These are phyloP conservation scores for Hippophae rhamnoides DNA, from an alignment of 306 rosid species.

Conservation along the genomic window DNA sequence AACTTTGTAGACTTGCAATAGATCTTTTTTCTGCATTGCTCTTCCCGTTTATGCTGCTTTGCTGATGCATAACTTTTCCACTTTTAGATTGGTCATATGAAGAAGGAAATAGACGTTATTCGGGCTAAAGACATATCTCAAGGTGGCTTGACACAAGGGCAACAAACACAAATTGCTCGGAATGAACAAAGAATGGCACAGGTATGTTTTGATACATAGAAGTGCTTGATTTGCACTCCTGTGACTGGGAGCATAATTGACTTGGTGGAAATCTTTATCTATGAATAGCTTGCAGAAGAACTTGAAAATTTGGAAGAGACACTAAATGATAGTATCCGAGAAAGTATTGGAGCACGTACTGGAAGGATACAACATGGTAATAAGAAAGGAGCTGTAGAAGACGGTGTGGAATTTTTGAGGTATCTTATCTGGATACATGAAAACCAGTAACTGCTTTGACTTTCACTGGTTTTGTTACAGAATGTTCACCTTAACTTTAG, in stretches of 20 bases:
- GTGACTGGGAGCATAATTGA: not conserved
- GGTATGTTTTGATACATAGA: conserved; percentile 33
- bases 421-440: conserved; percentile 12
- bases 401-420: conserved; percentile 71
- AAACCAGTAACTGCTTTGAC: not conserved
- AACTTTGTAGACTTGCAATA: conserved; percentile 1
- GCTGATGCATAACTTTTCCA: conserved; percentile 8
- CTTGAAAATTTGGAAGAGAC: conserved; percentile 97
- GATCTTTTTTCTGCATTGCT: not conserved
- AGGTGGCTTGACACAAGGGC: conserved; percentile 97
- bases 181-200: conserved; percentile 86
- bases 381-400: conserved; percentile 66
- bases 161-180: conserved; percentile 92
- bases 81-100: conserved; percentile 80
- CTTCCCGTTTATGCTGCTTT: not conserved
- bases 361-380: conserved; percentile 53
- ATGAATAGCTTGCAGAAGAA: conserved; percentile 65
- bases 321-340: conserved; percentile 81
- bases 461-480: too few relatives aligned
- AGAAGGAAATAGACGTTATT: conserved; percentile 89
- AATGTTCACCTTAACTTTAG: not conserved
- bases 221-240: not conserved
- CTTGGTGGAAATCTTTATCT: not conserved
- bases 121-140: conserved; percentile 91
- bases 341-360: conserved; percentile 77